phyloP scores from a whole-genome alignment of 306 rosid genomes.

The Citrullus mucosospermus region DNA sequence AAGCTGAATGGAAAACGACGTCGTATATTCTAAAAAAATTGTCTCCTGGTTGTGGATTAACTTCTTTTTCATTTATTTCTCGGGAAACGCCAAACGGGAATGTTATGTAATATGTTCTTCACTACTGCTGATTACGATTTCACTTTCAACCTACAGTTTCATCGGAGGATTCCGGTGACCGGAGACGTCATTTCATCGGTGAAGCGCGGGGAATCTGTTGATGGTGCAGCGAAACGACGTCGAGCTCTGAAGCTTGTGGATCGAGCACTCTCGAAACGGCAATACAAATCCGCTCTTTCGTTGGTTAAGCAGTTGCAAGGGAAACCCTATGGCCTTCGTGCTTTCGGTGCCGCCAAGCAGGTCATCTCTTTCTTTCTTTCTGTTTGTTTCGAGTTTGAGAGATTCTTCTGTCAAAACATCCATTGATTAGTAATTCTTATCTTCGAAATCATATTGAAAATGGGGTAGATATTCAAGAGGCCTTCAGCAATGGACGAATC shows the following conservation, averaged over 20 bases:
- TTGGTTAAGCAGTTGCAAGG: constrained; percentile 66
- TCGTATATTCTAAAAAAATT: not conserved
- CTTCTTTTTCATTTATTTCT: not conserved
- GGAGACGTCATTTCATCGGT: not conserved
- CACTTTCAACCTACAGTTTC: not conserved
- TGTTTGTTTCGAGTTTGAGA: not conserved
- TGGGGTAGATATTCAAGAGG: constrained; percentile 60
- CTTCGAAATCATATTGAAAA: not conserved
- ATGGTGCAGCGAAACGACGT: constrained; percentile 12
- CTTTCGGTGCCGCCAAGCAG: constrained; percentile 88
- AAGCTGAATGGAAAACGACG: not conserved
- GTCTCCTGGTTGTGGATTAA: not conserved
- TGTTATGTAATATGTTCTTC: not conserved
- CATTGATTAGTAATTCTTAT: not conserved
- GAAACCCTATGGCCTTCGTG: constrained; percentile 52
- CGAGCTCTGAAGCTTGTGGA: constrained; percentile 52
- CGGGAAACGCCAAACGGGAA: not conserved
- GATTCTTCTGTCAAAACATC: not conserved
- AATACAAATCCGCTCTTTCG: constrained; percentile 58
- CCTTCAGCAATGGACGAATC: constrained; percentile 69
- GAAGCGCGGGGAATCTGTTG: not conserved
- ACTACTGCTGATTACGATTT: not conserved
- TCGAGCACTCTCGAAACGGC: constrained; percentile 42
- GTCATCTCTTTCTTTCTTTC: constrained; percentile 11
- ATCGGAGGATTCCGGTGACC: not conserved